A percentile compares a stretch with the other conserved stretches of the same genome.
Conservation (phyloP, 2,329 filamentous ascomycete species). For the Pestalotiopsis sp. region DNA sequence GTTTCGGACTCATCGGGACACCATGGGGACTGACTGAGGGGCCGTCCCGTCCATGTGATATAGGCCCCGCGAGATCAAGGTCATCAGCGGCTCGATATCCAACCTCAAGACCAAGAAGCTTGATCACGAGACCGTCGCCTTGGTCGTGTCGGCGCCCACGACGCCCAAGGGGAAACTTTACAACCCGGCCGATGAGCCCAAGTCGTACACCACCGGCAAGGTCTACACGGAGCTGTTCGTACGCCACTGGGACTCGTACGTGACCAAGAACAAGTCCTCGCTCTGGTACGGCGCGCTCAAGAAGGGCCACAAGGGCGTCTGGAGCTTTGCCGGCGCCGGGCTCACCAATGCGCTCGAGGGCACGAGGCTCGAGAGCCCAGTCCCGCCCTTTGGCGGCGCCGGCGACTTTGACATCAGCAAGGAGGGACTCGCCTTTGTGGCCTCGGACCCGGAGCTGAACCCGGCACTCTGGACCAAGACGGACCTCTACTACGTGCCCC, state of each 20-base stretch:
- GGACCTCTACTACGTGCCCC: constrained; percentile 74
- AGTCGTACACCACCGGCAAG: constrained; percentile 64
- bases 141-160: constrained; percentile 65
- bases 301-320: constrained; percentile 39
- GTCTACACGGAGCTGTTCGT: constrained; percentile 78
- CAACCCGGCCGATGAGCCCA: constrained; percentile 63
- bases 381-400: constrained; percentile 77
- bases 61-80: constrained; percentile 47
- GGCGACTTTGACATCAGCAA: constrained; percentile 78
- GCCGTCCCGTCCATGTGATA: neutral
- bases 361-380: constrained; percentile 64
- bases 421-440: constrained; percentile 70
- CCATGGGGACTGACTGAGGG: neutral
- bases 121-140: constrained; percentile 49
- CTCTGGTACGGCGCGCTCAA: constrained; percentile 45
- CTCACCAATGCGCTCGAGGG: constrained; percentile 67
- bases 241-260: constrained; percentile 82
- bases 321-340: constrained; percentile 43
- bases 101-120: constrained; percentile 61
- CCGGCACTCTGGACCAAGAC: constrained; percentile 79
- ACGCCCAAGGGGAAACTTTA: constrained; percentile 71
- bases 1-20: neutral
- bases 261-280: constrained; percentile 68
- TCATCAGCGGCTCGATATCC: constrained; percentile 56
- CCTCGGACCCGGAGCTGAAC: constrained; percentile 73